A percentile compares a stretch with the other conserved stretches of the same genome.
Conservation (phyloP, 2,329 filamentous ascomycete species). For the Xylariaceae sp. region DNA sequence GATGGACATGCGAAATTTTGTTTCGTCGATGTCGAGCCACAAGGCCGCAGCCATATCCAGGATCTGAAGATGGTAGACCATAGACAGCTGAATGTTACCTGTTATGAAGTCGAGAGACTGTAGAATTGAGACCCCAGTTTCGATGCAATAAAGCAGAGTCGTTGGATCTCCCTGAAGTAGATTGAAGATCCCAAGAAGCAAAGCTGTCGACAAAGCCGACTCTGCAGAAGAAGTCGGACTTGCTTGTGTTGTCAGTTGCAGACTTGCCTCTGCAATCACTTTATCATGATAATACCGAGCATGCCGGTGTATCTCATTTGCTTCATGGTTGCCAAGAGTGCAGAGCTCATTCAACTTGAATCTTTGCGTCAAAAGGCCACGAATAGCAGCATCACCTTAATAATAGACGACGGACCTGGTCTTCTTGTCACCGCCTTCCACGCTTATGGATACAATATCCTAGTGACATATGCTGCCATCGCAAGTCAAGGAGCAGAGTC, state of each 20-base stretch:
- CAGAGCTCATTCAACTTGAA: background rate
- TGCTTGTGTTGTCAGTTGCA: background rate
- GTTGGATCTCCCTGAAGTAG: background rate
- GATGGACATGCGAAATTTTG: background rate
- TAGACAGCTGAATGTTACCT: background rate
- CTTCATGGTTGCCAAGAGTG: background rate
- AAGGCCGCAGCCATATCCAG: background rate
- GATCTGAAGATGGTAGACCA: background rate
- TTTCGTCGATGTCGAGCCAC: background rate
- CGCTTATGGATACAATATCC: background rate
- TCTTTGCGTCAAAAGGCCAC: background rate
- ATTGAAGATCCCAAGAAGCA: background rate
- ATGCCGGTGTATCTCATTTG: background rate
- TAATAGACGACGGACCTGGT: background rate
- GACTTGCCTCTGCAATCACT: background rate
- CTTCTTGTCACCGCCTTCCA: background rate
- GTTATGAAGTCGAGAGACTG: background rate
- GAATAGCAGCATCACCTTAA: background rate
- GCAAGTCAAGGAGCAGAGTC: background rate
- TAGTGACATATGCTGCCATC: background rate
- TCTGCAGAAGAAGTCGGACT: background rate
- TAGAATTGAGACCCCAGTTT: background rate
- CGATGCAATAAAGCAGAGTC: background rate
- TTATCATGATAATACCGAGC: background rate
- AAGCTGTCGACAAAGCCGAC: background rate